phyloP scores from a whole-genome alignment of 1,139 yeast species.

The Lodderomyces parapsilosis region DNA sequence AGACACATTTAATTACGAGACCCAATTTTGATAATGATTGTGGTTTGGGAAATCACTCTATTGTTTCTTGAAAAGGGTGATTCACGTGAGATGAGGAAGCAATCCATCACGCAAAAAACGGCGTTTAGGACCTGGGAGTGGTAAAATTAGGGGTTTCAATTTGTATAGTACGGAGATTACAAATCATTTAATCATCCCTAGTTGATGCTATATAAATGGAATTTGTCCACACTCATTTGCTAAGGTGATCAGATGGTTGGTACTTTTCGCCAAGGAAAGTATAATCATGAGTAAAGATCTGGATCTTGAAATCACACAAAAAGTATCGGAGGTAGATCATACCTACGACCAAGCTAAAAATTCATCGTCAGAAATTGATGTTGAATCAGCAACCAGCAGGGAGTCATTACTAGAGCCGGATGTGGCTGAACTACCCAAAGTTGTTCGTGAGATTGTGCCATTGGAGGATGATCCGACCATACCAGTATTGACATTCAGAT shows the following conservation, averaged over 20 bases:
- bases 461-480: slow-evolving; percentile 35
- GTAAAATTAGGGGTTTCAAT: not conserved
- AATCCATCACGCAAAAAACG: not conserved
- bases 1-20: too few relatives aligned
- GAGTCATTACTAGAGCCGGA: slow-evolving; percentile 15
- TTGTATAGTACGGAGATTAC: not conserved
- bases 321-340: not conserved
- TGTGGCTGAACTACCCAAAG: slow-evolving; percentile 24
- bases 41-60: not conserved
- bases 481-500: slow-evolving; percentile 43
- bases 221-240: not conserved
- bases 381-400: slow-evolving; percentile 1
- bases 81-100: slow-evolving; percentile 1
- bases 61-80: not conserved
- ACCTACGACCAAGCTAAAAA: not conserved
- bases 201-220: not conserved
- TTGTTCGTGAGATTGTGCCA: slow-evolving; percentile 35
- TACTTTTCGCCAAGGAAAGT: not conserved
- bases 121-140: not conserved
- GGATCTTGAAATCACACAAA: slow-evolving; percentile 2
- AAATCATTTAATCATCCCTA: not conserved
- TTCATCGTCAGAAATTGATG: not conserved
- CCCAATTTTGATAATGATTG: too few relatives aligned
- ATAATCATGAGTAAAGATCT: not conserved
- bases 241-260: not conserved